Percentiles rank a stretch among this genome's conserved stretches.
These are phyloP conservation scores for Neofusicoccum umdonicola DNA, from an alignment of 2,329 filamentous ascomycete genomes.

Conservation along the genomic window DNA sequence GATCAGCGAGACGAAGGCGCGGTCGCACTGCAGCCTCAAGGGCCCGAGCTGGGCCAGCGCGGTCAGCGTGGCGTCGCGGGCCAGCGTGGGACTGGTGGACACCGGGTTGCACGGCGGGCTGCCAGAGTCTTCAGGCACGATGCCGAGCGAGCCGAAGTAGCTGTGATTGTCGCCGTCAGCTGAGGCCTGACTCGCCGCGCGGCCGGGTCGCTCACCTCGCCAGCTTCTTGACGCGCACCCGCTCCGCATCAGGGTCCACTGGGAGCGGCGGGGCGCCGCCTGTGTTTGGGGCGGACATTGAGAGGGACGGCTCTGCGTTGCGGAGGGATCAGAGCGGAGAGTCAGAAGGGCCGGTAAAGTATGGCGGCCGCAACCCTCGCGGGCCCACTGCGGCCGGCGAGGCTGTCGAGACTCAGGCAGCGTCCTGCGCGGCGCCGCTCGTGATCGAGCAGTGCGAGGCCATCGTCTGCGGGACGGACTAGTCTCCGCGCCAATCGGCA, in stretches of 20 bases:
- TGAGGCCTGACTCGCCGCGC: not conserved
- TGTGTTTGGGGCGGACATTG: not conserved
- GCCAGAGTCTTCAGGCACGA: not conserved
- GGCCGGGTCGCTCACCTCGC: not conserved
- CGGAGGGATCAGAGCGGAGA: not conserved
- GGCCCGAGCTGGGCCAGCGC: conserved; percentile 38
- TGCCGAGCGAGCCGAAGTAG: conserved; percentile 8
- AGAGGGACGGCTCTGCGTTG: not conserved
- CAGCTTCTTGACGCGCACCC: conserved; percentile 3
- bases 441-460: not conserved
- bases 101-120: not conserved
- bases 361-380: too few species aligned
- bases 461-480: not conserved
- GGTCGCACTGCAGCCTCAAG: conserved; percentile 34
- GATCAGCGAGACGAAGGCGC: conserved; percentile 45
- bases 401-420: too few species aligned
- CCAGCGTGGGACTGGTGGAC: not conserved
- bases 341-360: not conserved
- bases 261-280: not conserved
- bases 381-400: too few species aligned
- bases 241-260: not conserved
- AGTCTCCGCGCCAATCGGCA: not conserved
- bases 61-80: conserved; percentile 22
- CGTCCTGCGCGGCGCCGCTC: not conserved
- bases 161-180: not conserved